A percentile compares a stretch with the other conserved stretches of the same genome.
Evolutionary conservation across 2,329 filamentous ascomycete species (phyloP).

Genomic region (Emericellopsis atlantica): DNA sequence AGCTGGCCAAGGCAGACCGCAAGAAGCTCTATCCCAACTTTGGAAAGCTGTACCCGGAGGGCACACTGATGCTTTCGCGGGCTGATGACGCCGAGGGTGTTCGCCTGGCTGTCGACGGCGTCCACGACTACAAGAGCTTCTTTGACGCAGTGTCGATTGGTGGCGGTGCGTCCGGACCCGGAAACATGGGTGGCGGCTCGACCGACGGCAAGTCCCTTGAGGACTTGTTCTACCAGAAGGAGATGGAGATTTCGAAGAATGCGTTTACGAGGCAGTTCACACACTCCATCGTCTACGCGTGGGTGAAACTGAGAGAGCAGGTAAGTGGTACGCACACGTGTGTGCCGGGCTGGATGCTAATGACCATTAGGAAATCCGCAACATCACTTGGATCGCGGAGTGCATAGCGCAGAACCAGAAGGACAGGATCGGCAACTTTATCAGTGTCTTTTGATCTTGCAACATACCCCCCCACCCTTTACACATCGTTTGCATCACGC

Average conservation of each 20-base stretch:
- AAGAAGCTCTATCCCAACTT: slow-evolving; percentile 94
- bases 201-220: slow-evolving; percentile 82
- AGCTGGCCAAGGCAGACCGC: slow-evolving; percentile 83
- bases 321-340: slow-evolving; percentile 35
- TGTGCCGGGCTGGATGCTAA: too few species aligned
- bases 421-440: slow-evolving; percentile 96
- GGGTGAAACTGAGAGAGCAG: slow-evolving; percentile 96
- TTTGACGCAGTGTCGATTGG: slow-evolving; percentile 82
- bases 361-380: slow-evolving; percentile 74
- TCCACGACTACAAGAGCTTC: slow-evolving; percentile 88
- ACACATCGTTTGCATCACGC: slow-evolving; percentile 12
- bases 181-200: slow-evolving; percentile 74
- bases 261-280: slow-evolving; percentile 96
- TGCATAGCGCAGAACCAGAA: slow-evolving; percentile 99
- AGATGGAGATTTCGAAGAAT: slow-evolving; percentile 95
- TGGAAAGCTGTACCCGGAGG: slow-evolving; percentile 84
- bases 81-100: slow-evolving; percentile 95
- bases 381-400: slow-evolving; percentile 98
- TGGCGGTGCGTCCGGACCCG: slow-evolving; percentile 57
- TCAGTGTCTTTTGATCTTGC: slow-evolving; percentile 70
- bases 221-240: slow-evolving; percentile 97
- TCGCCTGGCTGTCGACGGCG: slow-evolving; percentile 81
- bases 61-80: slow-evolving; percentile 84
- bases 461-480: slow-evolving; percentile 6
- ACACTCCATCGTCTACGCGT: slow-evolving; percentile 87